Base-by-base conservation (phyloP, 495 filamentous ascomycete species). In the Daldinia decipiens region DNA sequence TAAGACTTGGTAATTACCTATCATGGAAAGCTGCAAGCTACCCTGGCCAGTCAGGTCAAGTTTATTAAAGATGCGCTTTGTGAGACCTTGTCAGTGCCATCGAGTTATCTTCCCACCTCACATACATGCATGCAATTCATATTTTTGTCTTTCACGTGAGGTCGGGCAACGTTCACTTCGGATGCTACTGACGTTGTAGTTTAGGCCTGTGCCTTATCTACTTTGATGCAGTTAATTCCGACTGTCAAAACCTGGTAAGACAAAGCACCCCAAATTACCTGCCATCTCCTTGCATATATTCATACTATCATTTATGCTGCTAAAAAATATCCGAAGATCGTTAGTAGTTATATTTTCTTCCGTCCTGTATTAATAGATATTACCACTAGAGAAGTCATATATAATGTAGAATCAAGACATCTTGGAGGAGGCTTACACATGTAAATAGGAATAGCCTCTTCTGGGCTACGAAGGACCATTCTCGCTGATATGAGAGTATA, bases 1-100 rank as follows among this genome's bases (percentile, higher is more conserved):
- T 21, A 47, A 21, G 17, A 12, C 43, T 47, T 47, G 11, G 43
- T 5, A 47, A 47, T 47, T 47, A 47, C 43, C 43, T 47, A 47
- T 47, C 43, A 47, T 24, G 43, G 43, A 47, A 47, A 47, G 19
- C 17, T 47, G 43, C 19, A 47, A 47, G 1, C 17, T 1, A 11
- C 21, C 43, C 21, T 21, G 19, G 43, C 43, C 43, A 47, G 11
- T 11, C 43, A 47, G 8, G 2, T 11, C 43, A 47, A 2, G 2
- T 21, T 9, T 47, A 12, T 24, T 24, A 24, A 12, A 21, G 43
- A 9, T 21, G 19, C 19, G 7, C 43, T 47, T 19, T 19, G n/a
- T 12, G 43, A 47, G 43, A 47, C 43, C 43, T 24, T 47, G 17
- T 24, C 19, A 24, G 43, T 47, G 19, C 43, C 43, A 47, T 47